phyloP scores from a whole-genome alignment of 768 basidiomycete species.

The Rhodotorula sphaerocarpa region DNA sequence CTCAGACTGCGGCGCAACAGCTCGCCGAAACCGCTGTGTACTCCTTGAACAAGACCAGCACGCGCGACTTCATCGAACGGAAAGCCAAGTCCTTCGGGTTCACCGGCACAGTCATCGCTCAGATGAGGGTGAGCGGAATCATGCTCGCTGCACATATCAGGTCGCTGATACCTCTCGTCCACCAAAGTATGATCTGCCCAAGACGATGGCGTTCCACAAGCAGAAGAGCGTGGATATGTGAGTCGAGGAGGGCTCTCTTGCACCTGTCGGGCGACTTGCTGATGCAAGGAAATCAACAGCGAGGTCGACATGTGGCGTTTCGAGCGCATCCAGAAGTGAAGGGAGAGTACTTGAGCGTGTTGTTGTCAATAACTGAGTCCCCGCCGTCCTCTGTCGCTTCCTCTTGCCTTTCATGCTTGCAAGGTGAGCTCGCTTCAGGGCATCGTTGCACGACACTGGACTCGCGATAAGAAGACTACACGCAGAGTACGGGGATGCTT shows the following conservation, averaged over 20 bases:
- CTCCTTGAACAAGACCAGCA: constrained; percentile 37
- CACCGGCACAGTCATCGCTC: constrained; percentile 33
- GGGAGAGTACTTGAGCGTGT: too few relatives aligned
- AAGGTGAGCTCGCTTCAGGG: too few relatives aligned
- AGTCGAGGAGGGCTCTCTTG: not conserved
- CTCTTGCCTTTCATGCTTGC: too few relatives aligned
- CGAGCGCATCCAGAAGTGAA: constrained; percentile 12
- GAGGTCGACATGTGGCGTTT: constrained; percentile 37
- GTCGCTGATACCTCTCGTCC: not conserved
- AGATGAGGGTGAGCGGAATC: constrained; percentile 28
- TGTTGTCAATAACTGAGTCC: too few relatives aligned
- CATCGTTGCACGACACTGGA: too few relatives aligned
- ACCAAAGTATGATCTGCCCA: constrained; percentile 36
- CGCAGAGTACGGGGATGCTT: too few relatives aligned
- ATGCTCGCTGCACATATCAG: too few relatives aligned
- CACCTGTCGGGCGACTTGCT: not conserved
- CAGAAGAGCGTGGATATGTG: constrained; percentile 38
- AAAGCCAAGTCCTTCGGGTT: constrained; percentile 35
- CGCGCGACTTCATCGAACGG: constrained; percentile 31
- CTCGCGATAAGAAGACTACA: too few relatives aligned
- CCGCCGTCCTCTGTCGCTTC: too few relatives aligned
- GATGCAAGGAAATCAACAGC: not conserved
- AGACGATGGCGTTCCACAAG: constrained; percentile 41
- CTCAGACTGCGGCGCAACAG: constrained; percentile 4
- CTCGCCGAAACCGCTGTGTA: constrained; percentile 38